A percentile compares a stretch with the other conserved stretches of the same genome.
These are phyloP conservation scores for Sistotremastrum suecicum DNA, from an alignment of 768 basidiomycete genomes.

Conservation along the genomic window DNA sequence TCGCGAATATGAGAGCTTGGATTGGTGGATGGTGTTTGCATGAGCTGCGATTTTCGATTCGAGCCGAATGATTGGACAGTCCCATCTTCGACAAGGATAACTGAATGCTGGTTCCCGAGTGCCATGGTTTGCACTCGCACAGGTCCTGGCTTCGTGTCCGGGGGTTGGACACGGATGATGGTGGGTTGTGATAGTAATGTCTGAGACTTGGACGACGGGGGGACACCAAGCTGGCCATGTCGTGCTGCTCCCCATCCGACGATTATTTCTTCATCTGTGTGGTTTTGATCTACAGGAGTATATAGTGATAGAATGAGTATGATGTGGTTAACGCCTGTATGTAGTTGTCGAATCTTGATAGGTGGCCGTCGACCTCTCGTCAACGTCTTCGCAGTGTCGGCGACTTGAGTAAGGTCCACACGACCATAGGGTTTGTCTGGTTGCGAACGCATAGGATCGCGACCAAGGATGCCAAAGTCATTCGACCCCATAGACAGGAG, in stretches of 20 bases:
- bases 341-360: slow-evolving; percentile 21
- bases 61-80: slow-evolving; percentile 45
- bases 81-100: slow-evolving; percentile 31
- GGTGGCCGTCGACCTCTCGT: neutral
- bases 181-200: slow-evolving; percentile 20
- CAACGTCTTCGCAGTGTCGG: slow-evolving; percentile 11
- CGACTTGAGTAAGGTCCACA: slow-evolving; percentile 29
- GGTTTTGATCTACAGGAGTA: slow-evolving; percentile 11
- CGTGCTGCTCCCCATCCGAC: slow-evolving; percentile 76
- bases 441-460: slow-evolving; percentile 19
- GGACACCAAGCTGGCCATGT: slow-evolving; percentile 68
- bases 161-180: slow-evolving; percentile 15
- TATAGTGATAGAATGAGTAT: slow-evolving; percentile 40
- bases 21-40: slow-evolving; percentile 6
- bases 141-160: neutral
- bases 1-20: too few species aligned
- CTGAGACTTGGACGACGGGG: slow-evolving; percentile 11
- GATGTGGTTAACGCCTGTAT: slow-evolving; percentile 57
- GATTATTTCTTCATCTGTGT: slow-evolving; percentile 20
- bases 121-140: slow-evolving; percentile 17
- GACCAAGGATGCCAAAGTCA: slow-evolving; percentile 73
- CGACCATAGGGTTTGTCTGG: slow-evolving; percentile 20
- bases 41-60: slow-evolving; percentile 54
- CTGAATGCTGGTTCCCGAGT: slow-evolving; percentile 41
- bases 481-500: slow-evolving; percentile 73